Conservation (phyloP, 1,284 basidiomycete genomes). For the Pyrrhoderma lamaoense region DNA sequence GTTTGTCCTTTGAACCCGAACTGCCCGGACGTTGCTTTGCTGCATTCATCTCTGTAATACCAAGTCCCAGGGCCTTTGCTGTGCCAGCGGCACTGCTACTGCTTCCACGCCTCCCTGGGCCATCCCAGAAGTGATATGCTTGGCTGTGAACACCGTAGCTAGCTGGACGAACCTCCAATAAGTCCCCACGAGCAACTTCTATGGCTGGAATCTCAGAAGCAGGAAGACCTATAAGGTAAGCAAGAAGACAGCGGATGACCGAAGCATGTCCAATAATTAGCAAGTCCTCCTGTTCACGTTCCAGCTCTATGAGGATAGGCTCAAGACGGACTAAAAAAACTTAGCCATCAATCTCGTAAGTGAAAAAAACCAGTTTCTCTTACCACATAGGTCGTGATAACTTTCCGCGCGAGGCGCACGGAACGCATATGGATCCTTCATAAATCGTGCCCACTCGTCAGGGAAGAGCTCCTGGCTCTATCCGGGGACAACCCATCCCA, state of each 20-base stretch:
- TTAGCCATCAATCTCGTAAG: too few species aligned
- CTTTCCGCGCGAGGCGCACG: constrained; percentile 89
- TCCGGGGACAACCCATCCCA: constrained; percentile 93
- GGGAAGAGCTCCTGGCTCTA: constrained; percentile 89
- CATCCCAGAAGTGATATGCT: constrained; percentile 91
- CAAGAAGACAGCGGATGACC: constrained; percentile 93
- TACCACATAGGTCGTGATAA: constrained; percentile 82
- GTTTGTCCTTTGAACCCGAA: constrained; percentile 4
- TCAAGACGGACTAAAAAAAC: constrained; percentile 60
- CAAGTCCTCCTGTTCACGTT: constrained; percentile 72
- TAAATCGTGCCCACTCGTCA: constrained; percentile 89
- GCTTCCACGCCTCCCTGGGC: constrained; percentile 46
- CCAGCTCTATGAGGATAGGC: constrained; percentile 78
- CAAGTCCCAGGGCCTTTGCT: constrained; percentile 6
- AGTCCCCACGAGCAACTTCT: constrained; percentile 86
- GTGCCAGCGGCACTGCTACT: constrained; percentile 2
- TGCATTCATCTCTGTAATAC: background rate
- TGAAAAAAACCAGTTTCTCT: constrained; percentile 24
- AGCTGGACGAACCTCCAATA: constrained; percentile 85
- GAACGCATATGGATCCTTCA: constrained; percentile 90
- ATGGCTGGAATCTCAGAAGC: constrained; percentile 95
- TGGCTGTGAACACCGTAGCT: constrained; percentile 85
- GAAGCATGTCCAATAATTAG: constrained; percentile 83
- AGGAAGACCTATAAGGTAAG: constrained; percentile 90
- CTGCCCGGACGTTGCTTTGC: constrained; percentile 9